A percentile compares a stretch with the other conserved stretches of the same genome.
phyloP scores from a whole-genome alignment of 2,329 filamentous ascomycete genomes.

The Hypoxylon sp. region DNA sequence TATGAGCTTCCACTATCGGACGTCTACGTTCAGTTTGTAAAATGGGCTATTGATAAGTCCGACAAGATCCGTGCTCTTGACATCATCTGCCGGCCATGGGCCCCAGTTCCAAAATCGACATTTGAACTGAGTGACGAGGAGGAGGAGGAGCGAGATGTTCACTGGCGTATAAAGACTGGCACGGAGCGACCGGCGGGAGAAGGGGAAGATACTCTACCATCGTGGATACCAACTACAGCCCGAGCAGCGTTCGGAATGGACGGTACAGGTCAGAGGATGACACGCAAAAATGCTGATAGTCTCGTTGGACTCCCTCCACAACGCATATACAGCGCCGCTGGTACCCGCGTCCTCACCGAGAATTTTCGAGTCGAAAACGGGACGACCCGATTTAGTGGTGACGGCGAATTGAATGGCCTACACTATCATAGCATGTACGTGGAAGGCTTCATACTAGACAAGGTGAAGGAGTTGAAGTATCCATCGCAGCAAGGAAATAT shows the following conservation, averaged over 20 bases:
- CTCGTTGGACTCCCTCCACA: constrained; percentile 23
- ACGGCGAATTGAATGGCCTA: constrained; percentile 4
- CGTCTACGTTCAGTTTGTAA: constrained; percentile 31
- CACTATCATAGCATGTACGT: constrained; percentile 35
- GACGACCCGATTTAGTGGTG: background rate
- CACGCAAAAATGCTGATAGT: constrained; percentile 30
- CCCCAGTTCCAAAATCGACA: background rate
- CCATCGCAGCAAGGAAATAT: constrained; percentile 31
- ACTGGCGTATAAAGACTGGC: constrained; percentile 14
- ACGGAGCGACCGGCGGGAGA: constrained; percentile 2
- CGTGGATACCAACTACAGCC: constrained; percentile 28
- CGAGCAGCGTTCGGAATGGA: constrained; percentile 27
- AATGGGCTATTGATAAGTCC: constrained; percentile 24
- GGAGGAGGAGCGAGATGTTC: constrained; percentile 8
- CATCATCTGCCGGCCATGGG: constrained; percentile 34
- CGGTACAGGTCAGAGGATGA: constrained; percentile 21
- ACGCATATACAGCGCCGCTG: constrained; percentile 24
- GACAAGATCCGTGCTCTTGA: constrained; percentile 26
- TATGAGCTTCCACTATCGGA: constrained; percentile 31
- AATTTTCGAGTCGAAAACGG: constrained; percentile 25
- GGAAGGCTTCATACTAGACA: constrained; percentile 25
- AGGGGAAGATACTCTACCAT: constrained; percentile 27
- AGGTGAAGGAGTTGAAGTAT: constrained; percentile 11
- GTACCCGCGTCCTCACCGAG: constrained; percentile 9
- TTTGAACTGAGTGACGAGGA: background rate